Evolutionary conservation across 2,329 filamentous ascomycete genomes (phyloP).

Genomic region (Phyllosticta citribraziliensis): DNA sequence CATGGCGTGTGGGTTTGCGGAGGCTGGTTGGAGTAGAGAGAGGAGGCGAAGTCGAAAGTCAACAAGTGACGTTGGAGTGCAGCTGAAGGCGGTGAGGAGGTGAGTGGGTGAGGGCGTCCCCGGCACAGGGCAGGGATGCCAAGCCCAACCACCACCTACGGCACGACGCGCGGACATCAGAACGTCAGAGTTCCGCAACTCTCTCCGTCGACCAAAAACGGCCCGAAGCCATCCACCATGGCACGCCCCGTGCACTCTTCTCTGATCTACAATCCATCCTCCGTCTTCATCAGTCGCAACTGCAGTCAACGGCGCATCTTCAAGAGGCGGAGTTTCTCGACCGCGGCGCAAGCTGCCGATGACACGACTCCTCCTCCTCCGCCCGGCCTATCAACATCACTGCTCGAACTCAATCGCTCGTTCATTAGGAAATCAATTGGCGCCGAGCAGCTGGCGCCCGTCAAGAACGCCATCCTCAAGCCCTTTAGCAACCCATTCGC

Average conservation of each 20-base stretch:
- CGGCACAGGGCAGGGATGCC: neutral
- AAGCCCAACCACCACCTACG: neutral
- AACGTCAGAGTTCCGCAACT: neutral
- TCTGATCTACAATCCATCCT: neutral
- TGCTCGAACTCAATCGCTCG: neutral
- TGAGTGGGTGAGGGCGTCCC: neutral
- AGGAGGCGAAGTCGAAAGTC: neutral
- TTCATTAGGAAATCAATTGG: neutral
- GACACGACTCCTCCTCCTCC: neutral
- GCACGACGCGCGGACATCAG: neutral
- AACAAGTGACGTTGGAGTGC: neutral
- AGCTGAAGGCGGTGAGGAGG: neutral
- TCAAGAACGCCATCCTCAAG: neutral
- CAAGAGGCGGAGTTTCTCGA: neutral
- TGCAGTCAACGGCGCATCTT: neutral
- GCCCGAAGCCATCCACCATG: neutral
- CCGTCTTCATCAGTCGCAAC: neutral
- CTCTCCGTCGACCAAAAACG: neutral
- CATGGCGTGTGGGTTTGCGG: neutral
- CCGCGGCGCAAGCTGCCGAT: neutral
- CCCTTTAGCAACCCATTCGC: neutral
- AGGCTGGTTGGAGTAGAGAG: neutral
- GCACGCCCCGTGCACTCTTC: neutral
- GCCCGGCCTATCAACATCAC: neutral
- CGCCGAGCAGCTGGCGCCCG: neutral